A percentile compares a stretch with the other conserved stretches of the same genome.
Evolutionary conservation across 768 basidiomycete species (phyloP).

Genomic region (Lyophyllum shimeji): DNA sequence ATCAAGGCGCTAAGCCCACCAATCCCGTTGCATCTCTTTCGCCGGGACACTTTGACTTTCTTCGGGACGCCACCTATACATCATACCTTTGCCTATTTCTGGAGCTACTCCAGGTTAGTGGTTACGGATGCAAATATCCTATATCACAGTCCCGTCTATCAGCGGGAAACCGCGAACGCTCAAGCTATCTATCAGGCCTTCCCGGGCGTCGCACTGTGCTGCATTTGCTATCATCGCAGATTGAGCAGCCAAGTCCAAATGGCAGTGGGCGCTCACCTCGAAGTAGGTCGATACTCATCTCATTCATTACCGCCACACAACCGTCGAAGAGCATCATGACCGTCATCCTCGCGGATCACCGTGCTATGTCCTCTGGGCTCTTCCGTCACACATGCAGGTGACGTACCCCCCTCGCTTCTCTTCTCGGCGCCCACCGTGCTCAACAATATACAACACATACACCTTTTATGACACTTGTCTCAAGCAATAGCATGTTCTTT

Average conservation of each 20-base stretch:
- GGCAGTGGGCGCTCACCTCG: neutral
- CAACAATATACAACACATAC: slow-evolving; percentile 1
- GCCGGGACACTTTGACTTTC: neutral
- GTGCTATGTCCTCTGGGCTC: neutral
- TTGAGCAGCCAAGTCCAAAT: neutral
- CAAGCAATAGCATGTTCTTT: neutral
- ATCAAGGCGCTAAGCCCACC: neutral
- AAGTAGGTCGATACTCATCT: neutral
- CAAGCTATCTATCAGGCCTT: neutral
- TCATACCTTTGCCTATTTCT: neutral
- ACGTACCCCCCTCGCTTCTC: neutral
- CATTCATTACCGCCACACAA: neutral
- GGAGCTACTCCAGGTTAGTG: neutral
- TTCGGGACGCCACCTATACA: neutral
- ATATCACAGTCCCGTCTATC: neutral
- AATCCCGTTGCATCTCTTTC: neutral
- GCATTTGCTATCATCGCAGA: neutral
- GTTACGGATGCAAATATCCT: neutral
- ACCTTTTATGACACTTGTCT: neutral
- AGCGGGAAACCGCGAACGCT: neutral
- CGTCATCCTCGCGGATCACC: neutral
- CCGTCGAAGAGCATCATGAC: neutral
- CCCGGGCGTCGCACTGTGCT: neutral
- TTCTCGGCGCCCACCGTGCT: neutral
- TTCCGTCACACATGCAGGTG: neutral